Evolutionary conservation across 2,329 filamentous ascomycete genomes (phyloP).

Genomic region (Alternaria sp.): DNA sequence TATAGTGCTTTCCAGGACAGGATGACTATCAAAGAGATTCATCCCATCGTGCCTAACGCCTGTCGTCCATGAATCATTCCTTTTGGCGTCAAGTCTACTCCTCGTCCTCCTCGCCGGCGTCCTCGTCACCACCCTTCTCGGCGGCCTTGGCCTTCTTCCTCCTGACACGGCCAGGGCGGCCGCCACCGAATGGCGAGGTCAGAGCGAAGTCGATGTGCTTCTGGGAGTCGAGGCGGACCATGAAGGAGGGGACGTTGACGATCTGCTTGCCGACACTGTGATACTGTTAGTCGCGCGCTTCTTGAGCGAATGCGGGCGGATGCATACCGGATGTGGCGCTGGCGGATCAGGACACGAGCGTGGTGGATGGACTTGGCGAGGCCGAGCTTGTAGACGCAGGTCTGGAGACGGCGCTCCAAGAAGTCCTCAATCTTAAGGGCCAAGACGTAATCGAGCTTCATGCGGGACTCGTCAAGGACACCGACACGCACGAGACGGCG

Average conservation of each 20-base stretch:
- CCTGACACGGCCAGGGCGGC: constrained; percentile 94
- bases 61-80: constrained; percentile 45
- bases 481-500: constrained; percentile 99
- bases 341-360: constrained; percentile 98
- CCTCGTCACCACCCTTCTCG: constrained; percentile 80
- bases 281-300: constrained; percentile 20
- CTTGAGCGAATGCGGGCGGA: background rate
- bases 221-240: constrained; percentile 99
- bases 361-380: constrained; percentile 99
- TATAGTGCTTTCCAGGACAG: constrained; percentile 42
- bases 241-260: constrained; percentile 99
- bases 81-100: constrained; percentile 49
- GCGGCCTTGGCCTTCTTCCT: constrained; percentile 99
- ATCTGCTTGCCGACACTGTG: constrained; percentile 97
- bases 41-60: constrained; percentile 48
- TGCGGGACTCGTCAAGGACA: constrained; percentile 99
- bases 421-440: constrained; percentile 99
- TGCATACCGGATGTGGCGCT: constrained; percentile 89
- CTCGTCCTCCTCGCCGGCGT: constrained; percentile 90
- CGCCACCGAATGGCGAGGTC: constrained; percentile 96
- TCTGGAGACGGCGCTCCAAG: constrained; percentile 99
- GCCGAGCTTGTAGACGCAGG: constrained; percentile 99
- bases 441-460: constrained; percentile 99
- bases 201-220: constrained; percentile 99
- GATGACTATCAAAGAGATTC: constrained; percentile 37